Evolutionary conservation across 805 yeast species (phyloP), one percentile per base, ranked within the genome.

Genomic region (Saturnispora besseyi): DNA sequence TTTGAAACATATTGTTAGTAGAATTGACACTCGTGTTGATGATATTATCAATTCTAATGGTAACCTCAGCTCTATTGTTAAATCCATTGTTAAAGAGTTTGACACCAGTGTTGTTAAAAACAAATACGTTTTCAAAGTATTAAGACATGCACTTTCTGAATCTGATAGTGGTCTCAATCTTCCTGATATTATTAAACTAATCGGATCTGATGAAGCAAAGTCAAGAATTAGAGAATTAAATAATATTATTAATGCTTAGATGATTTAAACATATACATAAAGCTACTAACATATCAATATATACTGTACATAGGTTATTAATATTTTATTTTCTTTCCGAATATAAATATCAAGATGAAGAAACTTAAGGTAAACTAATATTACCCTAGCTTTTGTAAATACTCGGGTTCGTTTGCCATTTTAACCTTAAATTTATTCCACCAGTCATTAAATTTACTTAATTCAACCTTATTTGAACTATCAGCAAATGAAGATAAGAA

Each of bases 371-470:
- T 18, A 11, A 43, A n/a, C 24, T 53, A 30, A 71, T n/a, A 13
- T 15, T 40, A 49, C 21, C 52, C 57, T 24, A 56, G 18, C 29
- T 46, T 73, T 53, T 87, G 87, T 45, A 91, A 66, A 62, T 88
- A 90, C 48, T 77, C 79, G 2, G 96, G 97, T 62, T 91, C 95
- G 53, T 84, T 85, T 10, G 78, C 74, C 52, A 93, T 59, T 60
- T 84, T 82, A 6, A 77, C 67, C 63, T 78, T 86, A 68, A 93
- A 91, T 66, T 88, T 90, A 55, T 76, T 82, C 99, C 99, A 87
- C 99, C 99, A 91, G 38, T 77, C 83, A 62, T 91, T 95, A 59
- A 91, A 91, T 41, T 81, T 84, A 60, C 83, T 86, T 61, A 91
- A 86, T 3, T 90, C 84, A 3, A 91, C 96, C 57, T 81, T 87